Conservation (phyloP, 176 grass and related monocot genomes). For the Dactylis glomerata region DNA sequence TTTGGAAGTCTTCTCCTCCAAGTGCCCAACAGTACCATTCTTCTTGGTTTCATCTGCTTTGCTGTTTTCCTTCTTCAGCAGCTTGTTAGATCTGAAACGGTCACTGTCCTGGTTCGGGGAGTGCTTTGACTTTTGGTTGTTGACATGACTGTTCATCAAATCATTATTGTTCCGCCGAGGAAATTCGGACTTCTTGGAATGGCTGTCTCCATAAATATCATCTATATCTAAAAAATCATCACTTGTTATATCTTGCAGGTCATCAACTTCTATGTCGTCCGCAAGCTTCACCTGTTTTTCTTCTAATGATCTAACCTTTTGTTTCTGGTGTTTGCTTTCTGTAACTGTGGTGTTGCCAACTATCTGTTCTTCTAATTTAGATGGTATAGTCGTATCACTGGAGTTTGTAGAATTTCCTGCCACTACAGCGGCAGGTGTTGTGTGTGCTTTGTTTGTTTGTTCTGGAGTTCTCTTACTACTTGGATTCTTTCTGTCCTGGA, state of each 20-base stretch:
- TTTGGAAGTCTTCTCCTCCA: constrained; percentile 28
- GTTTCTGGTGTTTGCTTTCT: constrained; percentile 17
- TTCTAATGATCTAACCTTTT: constrained; percentile 34
- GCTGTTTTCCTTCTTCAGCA: constrained; percentile 27
- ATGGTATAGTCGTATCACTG: neutral
- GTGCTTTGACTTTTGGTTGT: constrained; percentile 22
- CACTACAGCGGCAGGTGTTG: neutral
- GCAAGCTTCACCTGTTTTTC: constrained; percentile 39
- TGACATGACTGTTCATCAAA: neutral
- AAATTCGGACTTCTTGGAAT: constrained; percentile 30
- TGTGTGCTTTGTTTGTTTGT: constrained; percentile 25
- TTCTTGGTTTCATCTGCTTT: constrained; percentile 33
- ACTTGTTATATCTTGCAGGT: neutral
- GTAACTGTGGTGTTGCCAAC: constrained; percentile 17
- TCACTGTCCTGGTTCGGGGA: constrained; percentile 38
- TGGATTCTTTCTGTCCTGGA: constrained; percentile 18
- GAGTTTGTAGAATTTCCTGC: constrained; percentile 7
- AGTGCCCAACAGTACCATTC: neutral
- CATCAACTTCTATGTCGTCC: constrained; percentile 35
- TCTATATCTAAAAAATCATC: constrained; percentile 33
- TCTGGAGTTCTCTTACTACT: constrained; percentile 19
- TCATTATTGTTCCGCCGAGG: constrained; percentile 17
- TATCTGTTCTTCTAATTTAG: constrained; percentile 24
- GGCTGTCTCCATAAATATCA: constrained; percentile 40
- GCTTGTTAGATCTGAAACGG: constrained; percentile 29